Evolutionary conservation across 2,329 filamentous ascomycete genomes (phyloP), one percentile per base, ranked within the genome.

Genomic region (Ophiostoma sp.): DNA sequence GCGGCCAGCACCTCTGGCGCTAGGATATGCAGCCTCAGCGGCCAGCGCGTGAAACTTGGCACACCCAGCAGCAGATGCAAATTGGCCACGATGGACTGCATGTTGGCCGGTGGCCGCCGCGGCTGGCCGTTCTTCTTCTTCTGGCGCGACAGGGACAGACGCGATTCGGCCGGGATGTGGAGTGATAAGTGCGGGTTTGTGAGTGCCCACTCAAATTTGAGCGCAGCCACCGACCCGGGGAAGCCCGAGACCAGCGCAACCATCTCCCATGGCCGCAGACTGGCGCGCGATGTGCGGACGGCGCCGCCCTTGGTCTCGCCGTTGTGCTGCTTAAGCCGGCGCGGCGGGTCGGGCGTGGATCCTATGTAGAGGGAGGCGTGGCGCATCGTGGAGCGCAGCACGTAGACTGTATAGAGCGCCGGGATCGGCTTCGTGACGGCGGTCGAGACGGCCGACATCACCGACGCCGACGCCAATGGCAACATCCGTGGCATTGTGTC

Each of bases 151-250:
- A 83, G 76, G 1, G 84, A 81, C 48, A 91, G 82, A n/a, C 89
- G 84, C 57, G 87, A 84, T 41, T 85, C 83, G 15, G 84, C 79
- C 15, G 90, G 85, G 71, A 97, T 93, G 77, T 96, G 93, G 44
- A 90, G 82, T 5, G 94, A 94, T 44, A 90, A 78, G 77, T 95
- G 90, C 1, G 93, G 87, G 77, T 98, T 93, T 74, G 92, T 92
- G 84, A 96, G 90, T 54, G 94, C 94, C 94, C 83, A 95, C 90
- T 98, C 94, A 77, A 99, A 98, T 77, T 98, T 94, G 73, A 99
- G 81, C 0, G 95, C 95, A 0, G 92, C 93, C 48, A 94, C 87
- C 76, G 90, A 90, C 74, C 91, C 94, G 0, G 92, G 93, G 74
- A 99, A 99, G 0, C 94, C 94, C 7, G 91, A 91, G 1, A 98